Base-by-base conservation (phyloP, 768 basidiomycete species). In the Rhizopogon salebrosus region DNA sequence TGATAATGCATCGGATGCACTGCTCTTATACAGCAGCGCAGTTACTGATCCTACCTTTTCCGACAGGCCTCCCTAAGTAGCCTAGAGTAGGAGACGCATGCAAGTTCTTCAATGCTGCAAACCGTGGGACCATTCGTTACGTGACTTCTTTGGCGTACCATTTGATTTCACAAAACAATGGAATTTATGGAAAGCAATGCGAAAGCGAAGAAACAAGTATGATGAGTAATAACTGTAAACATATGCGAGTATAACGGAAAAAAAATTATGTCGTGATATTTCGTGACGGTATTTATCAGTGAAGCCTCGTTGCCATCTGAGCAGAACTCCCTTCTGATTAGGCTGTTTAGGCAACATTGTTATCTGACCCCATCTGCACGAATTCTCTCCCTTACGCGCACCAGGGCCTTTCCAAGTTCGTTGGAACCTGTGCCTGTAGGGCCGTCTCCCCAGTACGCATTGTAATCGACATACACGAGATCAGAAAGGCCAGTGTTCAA, bases 401-500 rank as follows among this genome's bases (percentile, higher is more conserved):
- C 70, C 57, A 90, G 73, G 3, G 80, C 72, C 49, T 74, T 76
- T 0, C 89, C 89, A 13, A 90, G 78, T 57, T 84, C 69, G 62
- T 91, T 91, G 35, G 64, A 60, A 8, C 84, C 87, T 10, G 69
- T 62, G 1, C 77, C 79, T 6, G 57, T 53, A 4, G 68, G 59
- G 1, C 84, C 86, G 11, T 77, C 75, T 4, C 88, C 87, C 87
- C 87, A 89, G 61, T 80, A 85, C n/a, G 62, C 34, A 62, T 91
- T 86, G 0, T 68, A 64, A 58, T 85, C 83, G 9, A 70, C 64
- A 59, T 84, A 86, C 3, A 84, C 63, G 31, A 89, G 69, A 29
- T 69, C 70, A 3, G 73, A 71, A 14, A 72, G 60, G 8, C 75
- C 78, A 3, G 88, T 89, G 20, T 66, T 61, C 22, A 88, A 62